phyloP scores from a whole-genome alignment of 2,329 filamentous ascomycete genomes.

The Aureobasidium uvarum region DNA sequence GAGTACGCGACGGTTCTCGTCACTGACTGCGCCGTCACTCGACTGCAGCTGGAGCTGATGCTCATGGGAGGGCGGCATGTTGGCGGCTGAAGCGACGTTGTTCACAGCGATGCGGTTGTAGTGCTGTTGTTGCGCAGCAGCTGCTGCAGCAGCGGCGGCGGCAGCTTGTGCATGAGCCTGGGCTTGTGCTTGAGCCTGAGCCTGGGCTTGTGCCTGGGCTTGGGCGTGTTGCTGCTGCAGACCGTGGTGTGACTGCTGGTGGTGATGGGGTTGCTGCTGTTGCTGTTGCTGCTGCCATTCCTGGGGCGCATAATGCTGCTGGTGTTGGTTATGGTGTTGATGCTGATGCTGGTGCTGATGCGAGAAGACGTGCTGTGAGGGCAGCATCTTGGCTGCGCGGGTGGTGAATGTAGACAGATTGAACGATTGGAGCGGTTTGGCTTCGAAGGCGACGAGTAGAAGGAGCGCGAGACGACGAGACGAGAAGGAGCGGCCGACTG shows the following conservation, averaged over 20 bases:
- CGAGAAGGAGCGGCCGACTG: background rate
- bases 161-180: constrained; percentile 42
- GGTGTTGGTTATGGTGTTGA: constrained; percentile 44
- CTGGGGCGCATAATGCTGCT: constrained; percentile 50
- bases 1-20: constrained; percentile 91
- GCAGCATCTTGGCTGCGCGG: constrained; percentile 29
- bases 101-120: constrained; percentile 42
- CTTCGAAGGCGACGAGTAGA: background rate
- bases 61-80: constrained; percentile 19
- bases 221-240: constrained; percentile 56
- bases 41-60: constrained; percentile 22
- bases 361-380: constrained; percentile 58
- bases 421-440: background rate
- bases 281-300: constrained; percentile 53
- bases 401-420: constrained; percentile 19
- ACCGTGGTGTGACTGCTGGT: constrained; percentile 54
- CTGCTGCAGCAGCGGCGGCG: constrained; percentile 52
- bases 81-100: constrained; percentile 29
- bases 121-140: constrained; percentile 42
- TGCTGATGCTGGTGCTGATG: constrained; percentile 56
- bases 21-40: constrained; percentile 43
- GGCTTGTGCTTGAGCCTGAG: constrained; percentile 43
- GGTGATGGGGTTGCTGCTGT: constrained; percentile 44
- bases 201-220: constrained; percentile 39
- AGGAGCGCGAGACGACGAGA: constrained; percentile 2